phyloP scores from a whole-genome alignment of 495 filamentous ascomycete species.

The Geoglossum glabrum region DNA sequence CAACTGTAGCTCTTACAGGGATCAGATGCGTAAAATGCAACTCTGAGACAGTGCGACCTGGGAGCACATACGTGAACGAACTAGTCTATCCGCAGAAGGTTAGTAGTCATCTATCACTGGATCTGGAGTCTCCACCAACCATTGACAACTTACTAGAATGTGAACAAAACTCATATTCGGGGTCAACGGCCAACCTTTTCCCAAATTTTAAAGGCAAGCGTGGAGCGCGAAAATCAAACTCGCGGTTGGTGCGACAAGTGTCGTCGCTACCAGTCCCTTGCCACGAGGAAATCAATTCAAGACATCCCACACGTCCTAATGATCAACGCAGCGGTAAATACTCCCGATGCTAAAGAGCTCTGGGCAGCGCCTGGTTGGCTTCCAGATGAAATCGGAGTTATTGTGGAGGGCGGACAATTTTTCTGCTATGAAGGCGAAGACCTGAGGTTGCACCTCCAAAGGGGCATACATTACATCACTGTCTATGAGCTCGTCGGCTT shows the following conservation, averaged over 20 bases:
- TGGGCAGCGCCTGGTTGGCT: conserved; percentile 83
- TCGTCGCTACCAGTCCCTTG: conserved; percentile 62
- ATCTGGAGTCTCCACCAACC: background rate
- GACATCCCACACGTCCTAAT: conserved; percentile 63
- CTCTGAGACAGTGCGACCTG: conserved; percentile 51
- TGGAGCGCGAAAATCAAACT: conserved; percentile 61
- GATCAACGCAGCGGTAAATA: conserved; percentile 60
- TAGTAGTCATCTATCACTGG: conserved; percentile 10
- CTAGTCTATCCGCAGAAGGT: conserved; percentile 56
- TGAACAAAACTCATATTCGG: conserved; percentile 26
- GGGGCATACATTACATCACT: conserved; percentile 41
- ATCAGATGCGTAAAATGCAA: conserved; percentile 70
- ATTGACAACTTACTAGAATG: background rate
- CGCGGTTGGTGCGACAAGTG: conserved; percentile 85
- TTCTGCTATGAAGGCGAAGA: conserved; percentile 85
- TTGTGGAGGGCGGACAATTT: conserved; percentile 61
- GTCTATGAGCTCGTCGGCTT: conserved; percentile 87
- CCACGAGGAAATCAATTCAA: conserved; percentile 58
- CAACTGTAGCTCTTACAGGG: conserved; percentile 32
- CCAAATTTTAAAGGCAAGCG: conserved; percentile 63
- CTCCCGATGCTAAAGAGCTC: conserved; percentile 47
- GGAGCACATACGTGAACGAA: conserved; percentile 56
- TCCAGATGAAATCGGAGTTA: conserved; percentile 77
- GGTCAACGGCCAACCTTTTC: conserved; percentile 49
- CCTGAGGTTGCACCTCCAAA: conserved; percentile 42